phyloP scores from a whole-genome alignment of 495 filamentous ascomycete species.

The Trichoderma parareesei region DNA sequence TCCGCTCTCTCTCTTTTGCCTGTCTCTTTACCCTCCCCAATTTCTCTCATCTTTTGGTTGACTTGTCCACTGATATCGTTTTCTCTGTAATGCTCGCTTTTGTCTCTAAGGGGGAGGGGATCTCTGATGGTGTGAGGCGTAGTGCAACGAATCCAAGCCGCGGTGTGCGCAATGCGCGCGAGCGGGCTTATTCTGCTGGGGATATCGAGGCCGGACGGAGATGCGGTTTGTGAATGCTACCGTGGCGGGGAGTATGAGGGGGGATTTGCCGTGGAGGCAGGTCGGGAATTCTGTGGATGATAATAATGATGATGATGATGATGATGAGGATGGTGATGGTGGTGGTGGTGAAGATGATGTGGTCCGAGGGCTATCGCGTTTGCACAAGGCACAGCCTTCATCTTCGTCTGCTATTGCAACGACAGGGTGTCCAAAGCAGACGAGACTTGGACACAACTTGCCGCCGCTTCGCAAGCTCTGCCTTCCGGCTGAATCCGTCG shows the following conservation, averaged over 20 bases:
- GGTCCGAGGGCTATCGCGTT: not conserved
- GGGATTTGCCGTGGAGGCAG: not conserved
- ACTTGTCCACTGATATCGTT: not conserved
- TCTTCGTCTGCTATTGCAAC: too few species aligned
- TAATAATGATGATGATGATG: not conserved
- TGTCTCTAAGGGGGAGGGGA: not conserved
- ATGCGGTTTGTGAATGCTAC: not conserved
- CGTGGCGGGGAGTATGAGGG: not conserved
- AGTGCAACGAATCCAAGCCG: constrained; percentile 4
- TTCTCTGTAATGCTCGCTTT: not conserved
- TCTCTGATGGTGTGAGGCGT: not conserved
- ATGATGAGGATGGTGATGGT: not conserved
- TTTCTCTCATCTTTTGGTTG: too few species aligned
- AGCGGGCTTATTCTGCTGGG: constrained; percentile 3
- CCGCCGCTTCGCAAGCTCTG: not conserved
- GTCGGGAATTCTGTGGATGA: too few species aligned
- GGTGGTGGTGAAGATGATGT: too few species aligned
- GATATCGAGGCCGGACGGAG: not conserved
- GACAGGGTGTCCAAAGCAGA: too few species aligned
- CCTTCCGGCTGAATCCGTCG: not conserved
- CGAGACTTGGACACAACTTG: not conserved
- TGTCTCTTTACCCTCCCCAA: too few species aligned
- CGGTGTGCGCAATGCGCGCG: constrained; percentile 4
- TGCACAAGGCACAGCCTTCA: too few species aligned
- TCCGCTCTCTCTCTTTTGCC: too few species aligned